Percentiles rank a stretch among this genome's conserved stretches.
These are phyloP conservation scores for Dactylonectria estremocensis DNA, from an alignment of 2,329 filamentous ascomycete genomes.

Conservation along the genomic window DNA sequence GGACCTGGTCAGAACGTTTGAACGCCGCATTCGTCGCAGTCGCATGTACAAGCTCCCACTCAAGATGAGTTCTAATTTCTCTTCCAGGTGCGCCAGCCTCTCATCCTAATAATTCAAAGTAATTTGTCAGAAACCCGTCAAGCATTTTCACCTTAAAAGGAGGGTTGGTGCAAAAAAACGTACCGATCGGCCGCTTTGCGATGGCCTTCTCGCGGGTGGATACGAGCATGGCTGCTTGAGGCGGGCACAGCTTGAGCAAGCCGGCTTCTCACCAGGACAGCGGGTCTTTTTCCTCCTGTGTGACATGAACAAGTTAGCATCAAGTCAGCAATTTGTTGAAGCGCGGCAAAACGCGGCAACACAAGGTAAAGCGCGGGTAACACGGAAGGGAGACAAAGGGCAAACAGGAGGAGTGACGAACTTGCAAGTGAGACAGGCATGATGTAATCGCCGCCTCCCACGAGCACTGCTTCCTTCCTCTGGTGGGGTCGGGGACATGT, in stretches of 20 bases:
- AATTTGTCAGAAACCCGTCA: slow-evolving; percentile 35
- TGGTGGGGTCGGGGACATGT: slow-evolving; percentile 46
- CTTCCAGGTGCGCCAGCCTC: slow-evolving; percentile 65
- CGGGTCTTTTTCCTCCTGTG: slow-evolving; percentile 64
- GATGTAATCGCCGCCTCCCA: slow-evolving; percentile 57
- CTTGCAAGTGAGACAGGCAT: slow-evolving; percentile 65
- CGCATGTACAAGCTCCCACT: slow-evolving; percentile 56
- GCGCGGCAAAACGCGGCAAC: no score
- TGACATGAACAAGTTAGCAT: slow-evolving; percentile 1
- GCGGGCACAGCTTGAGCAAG: slow-evolving; percentile 66
- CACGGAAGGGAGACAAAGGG: not conserved
- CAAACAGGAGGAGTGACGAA: slow-evolving; percentile 43
- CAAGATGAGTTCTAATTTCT: slow-evolving; percentile 66
- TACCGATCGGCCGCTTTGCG: slow-evolving; percentile 62
- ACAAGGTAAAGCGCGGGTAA: not conserved
- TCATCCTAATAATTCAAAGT: slow-evolving; percentile 58
- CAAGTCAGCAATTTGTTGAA: not conserved
- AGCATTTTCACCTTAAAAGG: not conserved
- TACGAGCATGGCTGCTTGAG: slow-evolving; percentile 65
- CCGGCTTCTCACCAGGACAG: slow-evolving; percentile 66
- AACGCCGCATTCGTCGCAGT: slow-evolving; percentile 16
- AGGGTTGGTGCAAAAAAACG: slow-evolving; percentile 32
- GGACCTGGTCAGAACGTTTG: slow-evolving; percentile 49
- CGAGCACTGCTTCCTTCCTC: slow-evolving; percentile 51
- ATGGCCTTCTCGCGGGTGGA: slow-evolving; percentile 54